phyloP scores from a whole-genome alignment of 371 early-diverging fungal species.

The Mucor irregularis region DNA sequence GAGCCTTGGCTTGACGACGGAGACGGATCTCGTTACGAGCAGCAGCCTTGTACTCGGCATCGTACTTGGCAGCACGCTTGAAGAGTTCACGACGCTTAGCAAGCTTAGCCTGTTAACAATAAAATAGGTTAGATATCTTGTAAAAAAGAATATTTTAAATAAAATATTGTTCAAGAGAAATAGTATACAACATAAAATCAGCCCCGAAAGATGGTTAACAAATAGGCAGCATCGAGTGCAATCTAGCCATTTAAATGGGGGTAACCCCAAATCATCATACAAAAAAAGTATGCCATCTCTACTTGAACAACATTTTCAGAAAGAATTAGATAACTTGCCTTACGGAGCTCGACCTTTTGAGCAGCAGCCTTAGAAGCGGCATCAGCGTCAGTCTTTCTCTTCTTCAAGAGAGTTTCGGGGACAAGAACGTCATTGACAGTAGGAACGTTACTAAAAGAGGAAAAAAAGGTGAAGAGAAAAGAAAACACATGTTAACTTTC shows the following conservation, averaged over 20 bases:
- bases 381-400: constrained; percentile 91
- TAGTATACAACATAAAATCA: no score
- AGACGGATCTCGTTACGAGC: constrained; percentile 90
- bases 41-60: constrained; percentile 89
- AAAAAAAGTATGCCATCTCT: no score
- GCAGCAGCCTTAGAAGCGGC: constrained; percentile 73
- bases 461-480: constrained; percentile 4
- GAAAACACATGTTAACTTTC: no score
- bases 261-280: constrained; percentile 23
- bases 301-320: not conserved
- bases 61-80: constrained; percentile 97
- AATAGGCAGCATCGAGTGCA: constrained; percentile 51
- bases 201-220: constrained; percentile 78
- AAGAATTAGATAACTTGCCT: constrained; percentile 51
- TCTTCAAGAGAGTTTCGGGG: constrained; percentile 97
- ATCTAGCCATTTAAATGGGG: constrained; percentile 32
- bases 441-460: constrained; percentile 51
- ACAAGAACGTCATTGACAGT: constrained; percentile 72
- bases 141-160: not conserved
- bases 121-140: not conserved
- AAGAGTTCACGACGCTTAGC: constrained; percentile 91
- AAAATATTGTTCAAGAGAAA: not conserved
- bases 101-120: constrained; percentile 63
- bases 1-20: constrained; percentile 89
- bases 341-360: constrained; percentile 59